phyloP scores from a whole-genome alignment of 2,329 filamentous ascomycete species.

The Pseudogymnoascus sp. region DNA sequence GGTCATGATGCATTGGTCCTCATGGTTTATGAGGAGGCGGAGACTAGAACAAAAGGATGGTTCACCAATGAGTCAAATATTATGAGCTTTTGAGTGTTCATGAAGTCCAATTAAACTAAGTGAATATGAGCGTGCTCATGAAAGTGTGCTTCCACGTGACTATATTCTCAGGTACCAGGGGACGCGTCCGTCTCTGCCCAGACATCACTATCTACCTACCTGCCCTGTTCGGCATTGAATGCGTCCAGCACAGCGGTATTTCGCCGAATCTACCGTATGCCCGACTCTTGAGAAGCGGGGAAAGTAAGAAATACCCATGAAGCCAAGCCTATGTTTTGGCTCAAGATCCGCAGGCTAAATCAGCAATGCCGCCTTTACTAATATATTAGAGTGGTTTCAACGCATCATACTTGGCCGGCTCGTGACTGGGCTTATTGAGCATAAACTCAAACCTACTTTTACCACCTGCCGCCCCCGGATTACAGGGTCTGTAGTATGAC shows the following conservation, averaged over 20 bases:
- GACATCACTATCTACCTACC: not conserved
- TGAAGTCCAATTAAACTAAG: not conserved
- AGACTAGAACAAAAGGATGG: not conserved
- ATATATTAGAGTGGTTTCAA: not conserved
- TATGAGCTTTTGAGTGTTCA: slow-evolving; percentile 5
- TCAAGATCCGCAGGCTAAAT: slow-evolving; percentile 7
- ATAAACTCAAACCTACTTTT: not conserved
- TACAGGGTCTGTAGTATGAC: not conserved
- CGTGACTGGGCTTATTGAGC: not conserved
- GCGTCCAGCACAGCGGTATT: not conserved
- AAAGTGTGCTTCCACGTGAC: not conserved
- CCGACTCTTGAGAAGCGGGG: not conserved
- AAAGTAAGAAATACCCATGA: not conserved
- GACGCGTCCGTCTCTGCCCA: not conserved
- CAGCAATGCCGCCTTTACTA: not conserved
- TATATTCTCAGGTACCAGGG: not conserved
- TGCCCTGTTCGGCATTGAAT: not conserved
- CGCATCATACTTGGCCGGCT: not conserved
- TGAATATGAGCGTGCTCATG: not conserved
- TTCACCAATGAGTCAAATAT: slow-evolving; percentile 2
- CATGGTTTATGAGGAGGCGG: slow-evolving; percentile 4
- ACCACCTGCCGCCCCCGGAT: not conserved
- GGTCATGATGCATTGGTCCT: slow-evolving; percentile 6
- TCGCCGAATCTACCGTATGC: not conserved
- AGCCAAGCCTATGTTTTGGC: not conserved